Percentiles rank a stretch among this genome's conserved stretches.
These are phyloP conservation scores for Ganoderma sp. DNA, from an alignment of 1,284 basidiomycete genomes.

Conservation along the genomic window DNA sequence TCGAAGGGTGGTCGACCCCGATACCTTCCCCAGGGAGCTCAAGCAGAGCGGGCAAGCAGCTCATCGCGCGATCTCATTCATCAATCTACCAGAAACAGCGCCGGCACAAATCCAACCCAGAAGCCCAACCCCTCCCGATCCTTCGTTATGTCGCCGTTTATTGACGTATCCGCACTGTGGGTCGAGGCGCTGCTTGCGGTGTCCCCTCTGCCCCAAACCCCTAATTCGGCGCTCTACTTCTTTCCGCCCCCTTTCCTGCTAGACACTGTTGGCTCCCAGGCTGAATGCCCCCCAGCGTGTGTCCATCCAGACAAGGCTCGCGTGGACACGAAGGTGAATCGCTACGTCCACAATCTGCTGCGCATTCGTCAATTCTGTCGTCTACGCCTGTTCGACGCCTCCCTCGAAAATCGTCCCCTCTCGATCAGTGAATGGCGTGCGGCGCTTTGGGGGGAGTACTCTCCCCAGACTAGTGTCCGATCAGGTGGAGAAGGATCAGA, in stretches of 20 bases:
- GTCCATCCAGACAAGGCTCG: neutral
- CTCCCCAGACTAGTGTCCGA: neutral
- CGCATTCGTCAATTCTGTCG: constrained; percentile 20
- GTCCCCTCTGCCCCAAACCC: neutral
- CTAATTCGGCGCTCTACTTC: constrained; percentile 9
- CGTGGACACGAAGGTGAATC: constrained; percentile 2
- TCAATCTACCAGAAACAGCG: too few species aligned
- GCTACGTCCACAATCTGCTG: constrained; percentile 16
- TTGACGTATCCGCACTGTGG: neutral
- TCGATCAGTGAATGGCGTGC: constrained; percentile 16
- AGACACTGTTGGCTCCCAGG: neutral
- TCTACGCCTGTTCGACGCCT: constrained; percentile 7
- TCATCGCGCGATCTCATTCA: too few species aligned
- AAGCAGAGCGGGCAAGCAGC: too few species aligned
- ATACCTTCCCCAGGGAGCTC: neutral
- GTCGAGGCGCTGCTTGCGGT: neutral
- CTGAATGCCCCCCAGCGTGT: neutral
- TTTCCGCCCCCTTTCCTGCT: constrained; percentile 16
- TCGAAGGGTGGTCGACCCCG: neutral
- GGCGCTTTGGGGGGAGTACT: constrained; percentile 18
- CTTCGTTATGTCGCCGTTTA: neutral
- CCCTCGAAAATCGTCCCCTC: constrained; percentile 4
- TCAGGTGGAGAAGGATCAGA: neutral
- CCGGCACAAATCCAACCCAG: too few species aligned
- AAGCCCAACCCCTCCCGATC: neutral